phyloP scores from a whole-genome alignment of 2,329 filamentous ascomycete species.

The Talaromyces islandicus region DNA sequence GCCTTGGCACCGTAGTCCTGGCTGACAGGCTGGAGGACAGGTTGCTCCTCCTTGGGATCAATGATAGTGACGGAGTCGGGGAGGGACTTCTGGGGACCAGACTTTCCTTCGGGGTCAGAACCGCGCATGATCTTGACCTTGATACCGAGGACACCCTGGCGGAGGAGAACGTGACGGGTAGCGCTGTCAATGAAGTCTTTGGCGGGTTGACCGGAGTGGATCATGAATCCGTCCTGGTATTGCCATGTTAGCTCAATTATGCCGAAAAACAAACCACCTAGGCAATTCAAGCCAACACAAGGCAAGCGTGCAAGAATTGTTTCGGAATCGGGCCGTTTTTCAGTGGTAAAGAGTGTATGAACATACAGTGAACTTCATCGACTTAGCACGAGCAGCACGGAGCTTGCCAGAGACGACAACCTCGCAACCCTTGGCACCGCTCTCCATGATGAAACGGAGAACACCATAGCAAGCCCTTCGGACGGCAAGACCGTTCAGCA shows the following conservation, averaged over 20 bases:
- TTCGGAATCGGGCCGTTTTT: background rate
- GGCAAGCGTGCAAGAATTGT: background rate
- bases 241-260: constrained; percentile 1
- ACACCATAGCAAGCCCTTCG: constrained; percentile 99
- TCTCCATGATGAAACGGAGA: constrained; percentile 99
- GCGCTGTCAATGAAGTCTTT: constrained; percentile 99
- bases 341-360: background rate
- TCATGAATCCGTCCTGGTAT: constrained; percentile 91
- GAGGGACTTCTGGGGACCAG: constrained; percentile 92
- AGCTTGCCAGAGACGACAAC: constrained; percentile 99
- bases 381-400: constrained; percentile 97
- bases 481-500: constrained; percentile 98
- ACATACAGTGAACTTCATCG: constrained; percentile 98
- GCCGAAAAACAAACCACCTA: background rate
- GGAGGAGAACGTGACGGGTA: constrained; percentile 98
- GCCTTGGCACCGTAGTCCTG: constrained; percentile 99
- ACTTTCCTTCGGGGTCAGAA: constrained; percentile 98
- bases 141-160: constrained; percentile 99
- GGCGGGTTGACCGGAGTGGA: constrained; percentile 99
- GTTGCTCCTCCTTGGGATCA: constrained; percentile 99
- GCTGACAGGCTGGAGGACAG: constrained; percentile 88
- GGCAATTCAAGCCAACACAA: background rate
- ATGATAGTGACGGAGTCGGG: constrained; percentile 99
- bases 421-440: constrained; percentile 98
- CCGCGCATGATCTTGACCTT: constrained; percentile 99